Percentiles rank a stretch among this genome's conserved stretches.
phyloP scores from a whole-genome alignment of 495 filamentous ascomycete species.

The Penicillium cinerascens region DNA sequence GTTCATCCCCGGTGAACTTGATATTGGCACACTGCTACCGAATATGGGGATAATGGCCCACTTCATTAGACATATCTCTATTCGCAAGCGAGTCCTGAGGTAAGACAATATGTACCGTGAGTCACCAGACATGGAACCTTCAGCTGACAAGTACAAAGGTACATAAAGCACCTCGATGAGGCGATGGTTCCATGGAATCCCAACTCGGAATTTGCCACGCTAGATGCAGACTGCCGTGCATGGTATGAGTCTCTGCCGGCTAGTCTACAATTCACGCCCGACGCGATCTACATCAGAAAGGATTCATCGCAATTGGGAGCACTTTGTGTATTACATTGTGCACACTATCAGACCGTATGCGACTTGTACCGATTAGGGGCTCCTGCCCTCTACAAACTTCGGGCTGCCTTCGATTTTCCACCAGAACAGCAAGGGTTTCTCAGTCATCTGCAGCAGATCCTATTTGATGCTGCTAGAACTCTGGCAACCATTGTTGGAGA shows the following conservation, averaged over 20 bases:
- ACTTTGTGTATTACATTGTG: slow-evolving; percentile 28
- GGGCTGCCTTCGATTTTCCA: slow-evolving; percentile 30
- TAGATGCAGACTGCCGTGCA: slow-evolving; percentile 23
- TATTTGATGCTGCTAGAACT: slow-evolving; percentile 26
- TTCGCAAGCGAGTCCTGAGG: slow-evolving; percentile 27
- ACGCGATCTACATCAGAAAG: slow-evolving; percentile 33
- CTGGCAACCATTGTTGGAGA: slow-evolving; percentile 29
- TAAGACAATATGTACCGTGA: background rate
- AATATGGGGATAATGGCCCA: slow-evolving; percentile 35
- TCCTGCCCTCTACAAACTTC: slow-evolving; percentile 30
- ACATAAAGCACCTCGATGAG: slow-evolving; percentile 31
- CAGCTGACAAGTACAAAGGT: no score
- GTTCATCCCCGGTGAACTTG: slow-evolving; percentile 18
- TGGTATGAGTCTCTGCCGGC: slow-evolving; percentile 31
- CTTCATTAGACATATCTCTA: slow-evolving; percentile 30
- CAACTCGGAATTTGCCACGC: slow-evolving; percentile 24
- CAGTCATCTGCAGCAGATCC: slow-evolving; percentile 17
- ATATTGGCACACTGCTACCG: slow-evolving; percentile 8
- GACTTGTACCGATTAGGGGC: slow-evolving; percentile 32
- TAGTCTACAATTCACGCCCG: slow-evolving; percentile 24
- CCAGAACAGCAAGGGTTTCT: slow-evolving; percentile 25
- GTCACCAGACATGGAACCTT: no score
- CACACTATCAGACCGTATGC: slow-evolving; percentile 31
- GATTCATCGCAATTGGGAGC: slow-evolving; percentile 29
- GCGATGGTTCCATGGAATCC: slow-evolving; percentile 30